phyloP scores from a whole-genome alignment of 495 filamentous ascomycete species.

The Neurospora intermedia region DNA sequence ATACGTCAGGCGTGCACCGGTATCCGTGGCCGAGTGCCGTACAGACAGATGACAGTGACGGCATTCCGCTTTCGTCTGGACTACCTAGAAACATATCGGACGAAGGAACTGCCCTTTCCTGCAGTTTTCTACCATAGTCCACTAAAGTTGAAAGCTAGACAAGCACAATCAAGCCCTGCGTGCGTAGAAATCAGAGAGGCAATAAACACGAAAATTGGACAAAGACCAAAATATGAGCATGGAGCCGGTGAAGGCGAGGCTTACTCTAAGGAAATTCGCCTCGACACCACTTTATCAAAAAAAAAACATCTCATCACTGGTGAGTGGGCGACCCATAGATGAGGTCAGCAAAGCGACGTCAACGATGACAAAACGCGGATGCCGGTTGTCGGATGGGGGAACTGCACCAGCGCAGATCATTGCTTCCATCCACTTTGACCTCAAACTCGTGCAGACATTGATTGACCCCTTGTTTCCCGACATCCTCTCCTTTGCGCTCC shows the following conservation, averaged over 20 bases:
- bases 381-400: background rate
- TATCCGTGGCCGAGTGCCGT: background rate
- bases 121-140: background rate
- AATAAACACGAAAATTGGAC: background rate
- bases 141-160: background rate
- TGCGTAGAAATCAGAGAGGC: background rate
- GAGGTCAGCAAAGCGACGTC: background rate
- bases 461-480: background rate
- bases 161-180: background rate
- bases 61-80: background rate
- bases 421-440: background rate
- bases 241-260: background rate
- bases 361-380: background rate
- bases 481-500: too few species aligned
- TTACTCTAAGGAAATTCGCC: background rate
- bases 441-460: background rate
- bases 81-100: background rate
- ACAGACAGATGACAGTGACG: background rate
- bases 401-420: background rate
- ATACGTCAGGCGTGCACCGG: background rate
- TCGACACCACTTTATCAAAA: background rate
- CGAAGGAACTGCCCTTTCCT: background rate
- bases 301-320: background rate
- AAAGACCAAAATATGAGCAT: background rate
- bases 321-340: background rate